Evolutionary conservation across 2,329 filamentous ascomycete genomes (phyloP), one percentile per base, ranked within the genome.

Genomic region (Diaporthe destruens): DNA sequence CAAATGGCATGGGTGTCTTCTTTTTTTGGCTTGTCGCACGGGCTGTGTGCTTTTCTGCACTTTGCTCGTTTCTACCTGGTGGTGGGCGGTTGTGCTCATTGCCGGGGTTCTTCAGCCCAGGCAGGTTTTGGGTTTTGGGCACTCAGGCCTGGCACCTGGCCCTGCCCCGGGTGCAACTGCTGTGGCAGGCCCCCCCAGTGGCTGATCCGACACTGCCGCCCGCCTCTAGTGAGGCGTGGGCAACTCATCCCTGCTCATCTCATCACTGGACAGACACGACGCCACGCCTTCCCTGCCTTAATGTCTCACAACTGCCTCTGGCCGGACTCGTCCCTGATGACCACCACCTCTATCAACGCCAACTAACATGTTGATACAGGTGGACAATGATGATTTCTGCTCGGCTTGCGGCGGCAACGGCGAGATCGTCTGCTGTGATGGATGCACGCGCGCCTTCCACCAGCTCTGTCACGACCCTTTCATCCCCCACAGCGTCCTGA

Each of bases 341-440:
- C 47, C 44, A 53, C 47, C 44, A 53, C 55, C 54, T 56, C 63
- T 55, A 65, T 74, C 36, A 51, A 53, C 71, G 29, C n/a, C 18
- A 47, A 44, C 71, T 74, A 56, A 74, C 71, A 68, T 61, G 66
- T 72, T 54, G 73, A 74, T 75, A 74, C 80, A 88, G 86, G 85
- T 89, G 77, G 92, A 98, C 75, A 97, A 97, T 81, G 94, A 96
- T 81, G 96, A 98, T 81, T 92, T 93, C 79, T 99, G 96, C 85
- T 92, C 92, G 74, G 91, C 94, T 57, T 99, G 96, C 84, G 90
- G 92, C 78, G 93, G 93, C 75, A 93, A 90, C 76, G 96, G 96
- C 72, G 91, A 94, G 77, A 89, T 99, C 75, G 88, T 98, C 76
- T 98, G 95, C 84, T 99, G 96, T 82, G 96, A 98, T 84, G 94